A percentile compares a stretch with the other conserved stretches of the same genome.
These are phyloP conservation scores for Diaporthe citrichinensis DNA, from an alignment of 2,329 filamentous ascomycete genomes.

Conservation along the genomic window DNA sequence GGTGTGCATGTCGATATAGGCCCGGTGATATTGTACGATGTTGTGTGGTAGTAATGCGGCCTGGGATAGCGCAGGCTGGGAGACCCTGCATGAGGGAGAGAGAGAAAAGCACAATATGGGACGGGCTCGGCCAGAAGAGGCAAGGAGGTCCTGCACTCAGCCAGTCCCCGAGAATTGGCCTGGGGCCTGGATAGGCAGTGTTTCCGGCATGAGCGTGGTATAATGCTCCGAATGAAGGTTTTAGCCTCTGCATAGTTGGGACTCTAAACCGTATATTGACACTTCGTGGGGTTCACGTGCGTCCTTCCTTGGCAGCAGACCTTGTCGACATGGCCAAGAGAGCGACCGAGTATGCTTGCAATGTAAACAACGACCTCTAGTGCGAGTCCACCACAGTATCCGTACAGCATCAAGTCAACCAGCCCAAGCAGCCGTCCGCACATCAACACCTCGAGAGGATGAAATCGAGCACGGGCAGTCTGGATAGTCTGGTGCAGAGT, in stretches of 20 bases:
- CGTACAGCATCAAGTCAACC: not conserved
- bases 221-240: constrained; percentile 28
- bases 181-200: constrained; percentile 29
- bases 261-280: constrained; percentile 19
- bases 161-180: not conserved
- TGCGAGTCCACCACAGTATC: not conserved
- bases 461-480: not conserved
- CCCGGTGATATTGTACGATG: constrained; percentile 12
- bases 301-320: not conserved
- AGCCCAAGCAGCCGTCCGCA: not conserved
- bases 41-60: constrained; percentile 19
- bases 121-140: constrained; percentile 26
- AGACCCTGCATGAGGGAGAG: constrained; percentile 11
- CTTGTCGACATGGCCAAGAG: not conserved
- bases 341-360: not conserved
- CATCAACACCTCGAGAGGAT: not conserved
- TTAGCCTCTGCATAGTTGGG: constrained; percentile 31
- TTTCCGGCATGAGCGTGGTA: constrained; percentile 15
- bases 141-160: constrained; percentile 5
- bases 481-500: not conserved
- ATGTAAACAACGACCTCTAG: not conserved
- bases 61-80: constrained; percentile 11
- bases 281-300: constrained; percentile 29
- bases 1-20: constrained; percentile 24
- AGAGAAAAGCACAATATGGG: not conserved